Percentiles rank a stretch among this genome's conserved stretches.
These are phyloP conservation scores for Dacryopinax primogenitus DNA, from an alignment of 768 basidiomycete genomes.

Conservation along the genomic window DNA sequence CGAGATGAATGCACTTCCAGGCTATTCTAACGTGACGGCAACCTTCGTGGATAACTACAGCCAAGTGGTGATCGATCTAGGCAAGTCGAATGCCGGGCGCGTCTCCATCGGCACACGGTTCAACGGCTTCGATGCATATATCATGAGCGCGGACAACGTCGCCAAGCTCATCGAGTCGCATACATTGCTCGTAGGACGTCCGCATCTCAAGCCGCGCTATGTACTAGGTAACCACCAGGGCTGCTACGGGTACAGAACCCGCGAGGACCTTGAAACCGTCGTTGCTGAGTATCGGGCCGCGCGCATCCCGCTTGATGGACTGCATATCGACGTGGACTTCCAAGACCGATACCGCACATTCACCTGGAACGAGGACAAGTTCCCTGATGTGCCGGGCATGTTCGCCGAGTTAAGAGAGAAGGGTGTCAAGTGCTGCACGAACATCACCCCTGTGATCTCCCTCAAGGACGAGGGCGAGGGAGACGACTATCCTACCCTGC, in stretches of 20 bases:
- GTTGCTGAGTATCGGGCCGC: background rate
- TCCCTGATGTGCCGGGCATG: background rate
- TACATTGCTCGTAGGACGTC: background rate
- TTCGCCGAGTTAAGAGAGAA: background rate
- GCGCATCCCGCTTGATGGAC: background rate
- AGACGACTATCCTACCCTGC: background rate
- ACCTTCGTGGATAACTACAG: constrained; percentile 7
- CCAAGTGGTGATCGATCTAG: background rate
- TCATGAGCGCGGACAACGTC: constrained; percentile 6
- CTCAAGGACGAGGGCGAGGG: background rate
- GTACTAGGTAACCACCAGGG: constrained; percentile 6
- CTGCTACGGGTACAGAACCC: background rate
- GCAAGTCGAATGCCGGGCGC: constrained; percentile 2
- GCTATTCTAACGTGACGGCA: constrained; percentile 1
- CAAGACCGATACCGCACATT: constrained; percentile 4
- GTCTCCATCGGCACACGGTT: background rate
- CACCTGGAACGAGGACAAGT: background rate
- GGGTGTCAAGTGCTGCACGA: constrained; percentile 9
- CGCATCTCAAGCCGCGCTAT: constrained; percentile 4
- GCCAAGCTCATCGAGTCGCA: constrained; percentile 4
- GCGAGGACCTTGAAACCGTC: background rate
- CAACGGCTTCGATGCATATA: constrained; percentile 6
- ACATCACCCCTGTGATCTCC: constrained; percentile 4
- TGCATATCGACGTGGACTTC: constrained; percentile 9
- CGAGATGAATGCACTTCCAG: background rate